A percentile compares a stretch with the other conserved stretches of the same genome.
Conservation (phyloP, 2,329 filamentous ascomycete species). For the Fusarium sp. region DNA sequence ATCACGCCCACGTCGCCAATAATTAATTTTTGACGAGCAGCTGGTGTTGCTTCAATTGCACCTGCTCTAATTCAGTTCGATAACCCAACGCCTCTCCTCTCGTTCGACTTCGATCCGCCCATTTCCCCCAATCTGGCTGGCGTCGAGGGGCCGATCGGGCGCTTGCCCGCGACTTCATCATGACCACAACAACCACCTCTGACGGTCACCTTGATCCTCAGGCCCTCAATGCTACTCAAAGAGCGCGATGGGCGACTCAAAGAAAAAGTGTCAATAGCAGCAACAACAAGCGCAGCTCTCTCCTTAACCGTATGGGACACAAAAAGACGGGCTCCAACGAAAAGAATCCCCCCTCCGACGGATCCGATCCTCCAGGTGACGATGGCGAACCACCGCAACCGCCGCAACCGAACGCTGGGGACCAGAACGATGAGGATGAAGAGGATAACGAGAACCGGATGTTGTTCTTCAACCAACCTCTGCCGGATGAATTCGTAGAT, state of each 20-base stretch:
- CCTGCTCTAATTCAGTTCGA: constrained; percentile 38
- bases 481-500: constrained; percentile 82
- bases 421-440: constrained; percentile 56
- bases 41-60: constrained; percentile 47
- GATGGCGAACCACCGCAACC: constrained; percentile 48
- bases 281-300: constrained; percentile 83
- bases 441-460: constrained; percentile 65
- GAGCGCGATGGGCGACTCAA: constrained; percentile 97
- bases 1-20: constrained; percentile 16
- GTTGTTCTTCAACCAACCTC: constrained; percentile 88
- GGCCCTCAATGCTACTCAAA: constrained; percentile 68
- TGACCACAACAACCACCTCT: constrained; percentile 53
- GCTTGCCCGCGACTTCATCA: constrained; percentile 56
- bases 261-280: constrained; percentile 83
- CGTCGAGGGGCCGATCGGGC: constrained; percentile 57
- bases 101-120: constrained; percentile 36
- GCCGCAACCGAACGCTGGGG: constrained; percentile 51
- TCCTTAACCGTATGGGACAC: constrained; percentile 82
- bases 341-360: constrained; percentile 71
- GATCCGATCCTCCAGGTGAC: constrained; percentile 46
- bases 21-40: constrained; percentile 39
- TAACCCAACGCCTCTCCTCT: constrained; percentile 22
- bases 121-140: constrained; percentile 55
- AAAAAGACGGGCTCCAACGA: constrained; percentile 73
- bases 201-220: constrained; percentile 49